These are phyloP conservation scores for Boletus subparvulus DNA, from an alignment of 768 basidiomycete genomes.

Conservation along the genomic window DNA sequence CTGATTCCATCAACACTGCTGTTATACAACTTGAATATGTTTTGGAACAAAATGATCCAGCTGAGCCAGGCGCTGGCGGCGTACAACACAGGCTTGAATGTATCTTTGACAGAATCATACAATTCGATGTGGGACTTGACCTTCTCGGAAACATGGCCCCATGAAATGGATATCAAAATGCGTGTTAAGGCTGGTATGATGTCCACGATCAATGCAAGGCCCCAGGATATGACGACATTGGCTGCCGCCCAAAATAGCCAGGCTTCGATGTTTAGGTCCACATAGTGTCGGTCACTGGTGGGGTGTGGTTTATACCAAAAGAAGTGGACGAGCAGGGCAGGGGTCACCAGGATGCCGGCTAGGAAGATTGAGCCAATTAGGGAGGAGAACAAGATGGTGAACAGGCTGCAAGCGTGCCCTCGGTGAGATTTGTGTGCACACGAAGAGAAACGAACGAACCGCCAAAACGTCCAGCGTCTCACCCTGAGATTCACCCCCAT, in stretches of 20 bases:
- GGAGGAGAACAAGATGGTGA: conserved; percentile 66
- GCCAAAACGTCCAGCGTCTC: conserved; percentile 51
- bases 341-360: conserved; percentile 57
- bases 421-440: not conserved
- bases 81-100: conserved; percentile 70
- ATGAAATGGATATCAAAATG: conserved; percentile 53
- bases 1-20: conserved; percentile 39
- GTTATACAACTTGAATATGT: conserved; percentile 61
- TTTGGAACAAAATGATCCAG: conserved; percentile 72
- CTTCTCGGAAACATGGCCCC: conserved; percentile 75
- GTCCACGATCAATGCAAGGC: conserved; percentile 69
- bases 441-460: conserved; percentile 38
- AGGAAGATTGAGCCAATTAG: conserved; percentile 71
- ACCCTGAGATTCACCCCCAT: conserved; percentile 51
- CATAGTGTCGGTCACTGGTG: conserved; percentile 53
- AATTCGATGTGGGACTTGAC: conserved; percentile 67
- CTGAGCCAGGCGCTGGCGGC: conserved; percentile 68
- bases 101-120: conserved; percentile 69
- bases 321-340: conserved; percentile 64
- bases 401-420: conserved; percentile 40
- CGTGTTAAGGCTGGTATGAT: conserved; percentile 57
- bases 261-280: conserved; percentile 66
- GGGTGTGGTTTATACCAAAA: conserved; percentile 67
- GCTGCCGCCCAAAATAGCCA: conserved; percentile 85
- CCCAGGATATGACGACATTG: conserved; percentile 78